phyloP scores from a whole-genome alignment of 805 yeast species.

The Cyberlindnera samutprakarnensis region DNA sequence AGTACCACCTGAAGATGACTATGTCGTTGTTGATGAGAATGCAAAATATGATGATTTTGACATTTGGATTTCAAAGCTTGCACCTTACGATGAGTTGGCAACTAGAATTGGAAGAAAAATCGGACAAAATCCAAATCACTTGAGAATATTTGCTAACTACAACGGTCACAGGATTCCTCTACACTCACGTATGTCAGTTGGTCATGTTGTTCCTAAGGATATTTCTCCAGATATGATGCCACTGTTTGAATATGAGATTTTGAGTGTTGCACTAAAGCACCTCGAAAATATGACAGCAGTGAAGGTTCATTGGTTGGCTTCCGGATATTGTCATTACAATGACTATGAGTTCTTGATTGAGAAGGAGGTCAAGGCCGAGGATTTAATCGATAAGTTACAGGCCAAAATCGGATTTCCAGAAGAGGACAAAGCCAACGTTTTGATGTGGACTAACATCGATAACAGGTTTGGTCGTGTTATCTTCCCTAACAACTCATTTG shows the following conservation, averaged over 20 bases:
- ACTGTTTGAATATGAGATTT: slow-evolving; percentile 63
- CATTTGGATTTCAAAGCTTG: slow-evolving; percentile 62
- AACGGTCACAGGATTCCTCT: slow-evolving; percentile 50
- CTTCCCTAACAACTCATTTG: slow-evolving; percentile 30
- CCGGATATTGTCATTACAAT: slow-evolving; percentile 64
- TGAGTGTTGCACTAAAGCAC: slow-evolving; percentile 68
- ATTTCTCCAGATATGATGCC: slow-evolving; percentile 28
- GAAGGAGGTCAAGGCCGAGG: slow-evolving; percentile 45
- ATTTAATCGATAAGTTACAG: slow-evolving; percentile 48
- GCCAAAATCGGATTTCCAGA: slow-evolving; percentile 44
- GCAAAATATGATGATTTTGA: slow-evolving; percentile 31
- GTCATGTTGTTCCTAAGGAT: slow-evolving; percentile 28
- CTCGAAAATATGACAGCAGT: slow-evolving; percentile 69
- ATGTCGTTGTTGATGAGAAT: slow-evolving; percentile 29
- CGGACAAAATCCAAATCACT: slow-evolving; percentile 46
- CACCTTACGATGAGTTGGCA: slow-evolving; percentile 53
- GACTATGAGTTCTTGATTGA: slow-evolving; percentile 65
- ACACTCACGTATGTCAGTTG: slow-evolving; percentile 25
- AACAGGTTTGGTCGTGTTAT: slow-evolving; percentile 29
- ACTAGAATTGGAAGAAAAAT: slow-evolving; percentile 48
- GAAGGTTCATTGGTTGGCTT: slow-evolving; percentile 64
- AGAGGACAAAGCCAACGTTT: slow-evolving; percentile 36
- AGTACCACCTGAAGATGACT: slow-evolving; percentile 37
- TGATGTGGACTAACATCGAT: slow-evolving; percentile 48
- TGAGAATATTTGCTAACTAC: slow-evolving; percentile 60